phyloP scores from a whole-genome alignment of 441 rosid species.

The Pelargonium cotyledonis region DNA sequence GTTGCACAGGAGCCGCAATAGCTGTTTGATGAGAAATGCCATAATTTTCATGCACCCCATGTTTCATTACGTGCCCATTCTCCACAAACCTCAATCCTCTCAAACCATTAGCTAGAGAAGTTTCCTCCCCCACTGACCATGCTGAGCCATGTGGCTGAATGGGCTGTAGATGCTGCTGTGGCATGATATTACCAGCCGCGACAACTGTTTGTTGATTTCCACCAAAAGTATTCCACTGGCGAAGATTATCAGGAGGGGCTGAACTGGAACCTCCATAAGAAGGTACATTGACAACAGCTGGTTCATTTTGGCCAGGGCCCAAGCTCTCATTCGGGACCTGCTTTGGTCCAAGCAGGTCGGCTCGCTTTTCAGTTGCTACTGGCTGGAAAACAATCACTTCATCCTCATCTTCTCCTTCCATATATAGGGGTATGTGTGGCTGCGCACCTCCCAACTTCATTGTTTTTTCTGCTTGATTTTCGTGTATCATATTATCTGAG shows the following conservation, averaged over 20 bases:
- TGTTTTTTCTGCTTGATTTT: conserved; percentile 29
- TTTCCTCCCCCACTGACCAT: conserved; percentile 51
- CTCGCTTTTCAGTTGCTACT: conserved; percentile 50
- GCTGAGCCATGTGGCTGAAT: conserved; percentile 39
- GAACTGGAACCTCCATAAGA: conserved; percentile 35
- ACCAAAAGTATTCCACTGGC: conserved; percentile 37
- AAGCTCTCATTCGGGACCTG: conserved; percentile 38
- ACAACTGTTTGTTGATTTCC: conserved; percentile 30
- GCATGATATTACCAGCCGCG: conserved; percentile 33
- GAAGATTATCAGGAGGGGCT: conserved; percentile 34
- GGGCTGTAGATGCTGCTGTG: conserved; percentile 39
- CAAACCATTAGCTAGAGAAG: conserved; percentile 50
- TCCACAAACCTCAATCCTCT: conserved; percentile 45
- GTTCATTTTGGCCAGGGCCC: conserved; percentile 25
- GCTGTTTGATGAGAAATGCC: conserved; percentile 33
- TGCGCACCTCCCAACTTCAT: conserved; percentile 27
- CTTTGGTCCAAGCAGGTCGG: conserved; percentile 33
- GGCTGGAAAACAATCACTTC: conserved; percentile 97
- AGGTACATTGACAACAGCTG: conserved; percentile 11
- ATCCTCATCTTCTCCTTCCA: conserved; percentile 76
- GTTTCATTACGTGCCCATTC: conserved; percentile 49
- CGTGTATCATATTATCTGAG: conserved; percentile 27
- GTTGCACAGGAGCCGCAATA: conserved; percentile 32
- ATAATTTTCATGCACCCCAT: conserved; percentile 44
- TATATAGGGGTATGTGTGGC: conserved; percentile 29